Conservation (phyloP, 768 basidiomycete species). For the Leccinum truebloodii region DNA sequence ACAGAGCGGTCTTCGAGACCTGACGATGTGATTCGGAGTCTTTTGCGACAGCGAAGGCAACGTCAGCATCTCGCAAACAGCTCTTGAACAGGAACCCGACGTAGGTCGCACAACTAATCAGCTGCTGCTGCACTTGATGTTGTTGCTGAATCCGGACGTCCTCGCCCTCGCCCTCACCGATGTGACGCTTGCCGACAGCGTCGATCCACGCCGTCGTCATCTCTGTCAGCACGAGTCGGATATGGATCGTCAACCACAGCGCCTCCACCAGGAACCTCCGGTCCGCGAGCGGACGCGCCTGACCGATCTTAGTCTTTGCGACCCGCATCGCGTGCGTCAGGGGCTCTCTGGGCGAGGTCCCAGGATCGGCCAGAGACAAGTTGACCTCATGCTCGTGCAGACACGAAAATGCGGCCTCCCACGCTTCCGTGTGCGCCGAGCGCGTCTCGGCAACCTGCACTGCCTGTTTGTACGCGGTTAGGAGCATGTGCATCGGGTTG, state of each 20-base stretch:
- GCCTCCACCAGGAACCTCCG: slow-evolving; percentile 62
- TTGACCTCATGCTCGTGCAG: slow-evolving; percentile 51
- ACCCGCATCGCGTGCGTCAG: slow-evolving; percentile 51
- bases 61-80: slow-evolving; percentile 47
- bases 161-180: slow-evolving; percentile 22
- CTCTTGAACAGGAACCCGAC: slow-evolving; percentile 45
- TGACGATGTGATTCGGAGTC: slow-evolving; percentile 56
- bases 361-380: slow-evolving; percentile 31
- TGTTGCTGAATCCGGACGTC: neutral
- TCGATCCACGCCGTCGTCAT: slow-evolving; percentile 46
- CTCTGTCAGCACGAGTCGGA: slow-evolving; percentile 52
- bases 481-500: slow-evolving; percentile 36
- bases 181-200: slow-evolving; percentile 23
- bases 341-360: slow-evolving; percentile 39
- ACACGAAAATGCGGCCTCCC: slow-evolving; percentile 58
- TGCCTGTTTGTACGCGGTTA: slow-evolving; percentile 41
- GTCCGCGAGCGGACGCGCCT: slow-evolving; percentile 58
- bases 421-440: slow-evolving; percentile 57
- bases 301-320: slow-evolving; percentile 54
- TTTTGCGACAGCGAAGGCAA: slow-evolving; percentile 47
- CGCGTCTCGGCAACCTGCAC: slow-evolving; percentile 45
- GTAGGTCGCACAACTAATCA: slow-evolving; percentile 50
- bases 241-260: slow-evolving; percentile 51
- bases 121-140: slow-evolving; percentile 13
- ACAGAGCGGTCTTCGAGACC: slow-evolving; percentile 44